Conservation (phyloP, 805 yeast species). For the Candida adriatica region DNA sequence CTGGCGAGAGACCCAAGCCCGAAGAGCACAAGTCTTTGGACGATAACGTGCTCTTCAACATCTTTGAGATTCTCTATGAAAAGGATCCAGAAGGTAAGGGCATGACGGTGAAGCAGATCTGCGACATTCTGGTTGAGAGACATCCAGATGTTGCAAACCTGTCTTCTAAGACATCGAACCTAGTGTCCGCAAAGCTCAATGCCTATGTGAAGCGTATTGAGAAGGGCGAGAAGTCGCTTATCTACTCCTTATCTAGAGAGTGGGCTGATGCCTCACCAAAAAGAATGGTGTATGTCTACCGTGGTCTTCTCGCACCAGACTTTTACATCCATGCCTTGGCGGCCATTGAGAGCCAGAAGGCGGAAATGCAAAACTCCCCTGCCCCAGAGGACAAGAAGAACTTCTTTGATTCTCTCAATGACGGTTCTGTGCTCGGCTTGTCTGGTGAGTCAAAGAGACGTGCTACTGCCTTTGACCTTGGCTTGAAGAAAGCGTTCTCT, state of each 20-base stretch:
- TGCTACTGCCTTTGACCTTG: constrained; percentile 48
- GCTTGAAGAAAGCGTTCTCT: constrained; percentile 32
- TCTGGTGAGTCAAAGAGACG: constrained; percentile 33
- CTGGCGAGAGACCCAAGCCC: constrained; percentile 71
- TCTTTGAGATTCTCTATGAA: constrained; percentile 64
- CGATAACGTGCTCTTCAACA: constrained; percentile 70
- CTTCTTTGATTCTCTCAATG: constrained; percentile 18
- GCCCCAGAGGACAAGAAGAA: constrained; percentile 18
- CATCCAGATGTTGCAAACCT: constrained; percentile 83
- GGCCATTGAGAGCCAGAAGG: constrained; percentile 48
- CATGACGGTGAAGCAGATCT: constrained; percentile 85
- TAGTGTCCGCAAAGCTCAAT: constrained; percentile 76
- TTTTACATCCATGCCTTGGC: constrained; percentile 65
- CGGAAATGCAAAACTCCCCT: constrained; percentile 14
- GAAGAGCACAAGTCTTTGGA: constrained; percentile 59
- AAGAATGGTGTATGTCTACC: constrained; percentile 81
- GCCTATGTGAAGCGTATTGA: constrained; percentile 83
- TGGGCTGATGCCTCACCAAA: constrained; percentile 91
- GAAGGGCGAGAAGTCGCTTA: constrained; percentile 68
- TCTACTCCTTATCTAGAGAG: constrained; percentile 73
- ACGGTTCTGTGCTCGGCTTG: constrained; percentile 7
- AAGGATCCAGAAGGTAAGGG: constrained; percentile 65
- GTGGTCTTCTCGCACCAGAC: constrained; percentile 72
- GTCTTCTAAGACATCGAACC: constrained; percentile 72
- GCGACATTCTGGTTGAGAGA: constrained; percentile 64